Evolutionary conservation across 148 eudicot genomes (phyloP), one percentile per base, ranked within the genome.

Genomic region (Fagopyrum esculentum): DNA sequence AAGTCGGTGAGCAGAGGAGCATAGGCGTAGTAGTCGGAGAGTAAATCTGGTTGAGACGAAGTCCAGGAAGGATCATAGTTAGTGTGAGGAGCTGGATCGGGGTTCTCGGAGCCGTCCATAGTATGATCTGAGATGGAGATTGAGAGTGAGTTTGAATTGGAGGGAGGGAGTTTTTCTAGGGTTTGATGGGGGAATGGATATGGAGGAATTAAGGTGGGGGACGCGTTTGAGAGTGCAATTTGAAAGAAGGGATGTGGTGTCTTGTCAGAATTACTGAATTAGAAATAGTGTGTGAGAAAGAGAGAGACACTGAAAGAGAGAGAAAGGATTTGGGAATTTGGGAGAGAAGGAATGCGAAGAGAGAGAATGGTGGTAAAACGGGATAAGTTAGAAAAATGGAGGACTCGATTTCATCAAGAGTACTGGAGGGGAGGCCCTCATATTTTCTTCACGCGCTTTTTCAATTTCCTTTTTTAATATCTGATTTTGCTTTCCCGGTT

Each of bases 1-100:
- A 35, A 66, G 71, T 66, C 71, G 71, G 70, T 40, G 46, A 66
- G 71, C 46, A 66, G 46, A 3, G 71, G 47, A 4, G 71, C 71
- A 46, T 66, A 66, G 17, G 46, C 19, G 71, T 66, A 66, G 46
- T 40, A 66, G 47, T 66, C 71, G 47, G 71, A 40, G 69, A 30
- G 69, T 16, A 30, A 63, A 30, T 29, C 69, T 2, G 6, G 15
- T 6, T 45, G 19, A 40, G 45, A 9, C 30, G 63, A 17, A 7
- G 63, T 17, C 63, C 63, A 57, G 63, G 22, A 19, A 57, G 71
- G 46, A 6, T 66, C 71, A 43, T 61, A 9, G 47, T 45, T 10
- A 3, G 71, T 9, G 45, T 30, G 16, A 30, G 69, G 69, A 0
- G 1, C 3, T 1, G 46, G 71, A 66, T 66, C 71, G 71, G 71